Conservation (phyloP, 2,329 filamentous ascomycete species). For the Monilinia polystroma region DNA sequence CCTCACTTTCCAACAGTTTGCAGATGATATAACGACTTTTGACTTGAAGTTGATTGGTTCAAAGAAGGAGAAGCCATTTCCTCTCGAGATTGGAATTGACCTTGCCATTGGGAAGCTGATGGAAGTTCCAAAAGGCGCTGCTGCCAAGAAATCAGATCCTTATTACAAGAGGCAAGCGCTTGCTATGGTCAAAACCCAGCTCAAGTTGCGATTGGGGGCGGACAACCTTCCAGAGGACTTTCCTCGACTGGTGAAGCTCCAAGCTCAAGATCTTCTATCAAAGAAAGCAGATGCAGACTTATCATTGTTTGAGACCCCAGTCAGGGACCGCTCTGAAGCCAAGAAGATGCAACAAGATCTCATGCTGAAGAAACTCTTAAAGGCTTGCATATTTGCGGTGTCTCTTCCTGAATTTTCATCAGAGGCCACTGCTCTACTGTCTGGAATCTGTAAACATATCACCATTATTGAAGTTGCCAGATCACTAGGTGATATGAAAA, state of each 20-base stretch:
- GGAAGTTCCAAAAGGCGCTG: slow-evolving; percentile 66
- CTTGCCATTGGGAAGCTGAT: slow-evolving; percentile 84
- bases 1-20: slow-evolving; percentile 79
- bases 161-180: slow-evolving; percentile 95
- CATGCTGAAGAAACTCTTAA: slow-evolving; percentile 80
- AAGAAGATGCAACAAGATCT: slow-evolving; percentile 86
- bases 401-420: slow-evolving; percentile 78
- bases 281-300: slow-evolving; percentile 71
- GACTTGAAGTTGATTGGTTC: slow-evolving; percentile 88
- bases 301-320: slow-evolving; percentile 69
- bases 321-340: slow-evolving; percentile 76
- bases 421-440: slow-evolving; percentile 72
- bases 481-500: slow-evolving; percentile 77
- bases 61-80: slow-evolving; percentile 84
- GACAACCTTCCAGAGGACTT: slow-evolving; percentile 90
- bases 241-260: slow-evolving; percentile 76
- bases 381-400: slow-evolving; percentile 81
- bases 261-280: slow-evolving; percentile 80
- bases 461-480: slow-evolving; percentile 85
- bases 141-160: slow-evolving; percentile 58
- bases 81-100: slow-evolving; percentile 81
- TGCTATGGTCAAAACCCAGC: slow-evolving; percentile 79
- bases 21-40: slow-evolving; percentile 84
- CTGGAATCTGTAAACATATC: slow-evolving; percentile 84
- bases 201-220: slow-evolving; percentile 85